phyloP scores from a whole-genome alignment of 345 rosid genomes.

The Lumnitzera littorea region DNA sequence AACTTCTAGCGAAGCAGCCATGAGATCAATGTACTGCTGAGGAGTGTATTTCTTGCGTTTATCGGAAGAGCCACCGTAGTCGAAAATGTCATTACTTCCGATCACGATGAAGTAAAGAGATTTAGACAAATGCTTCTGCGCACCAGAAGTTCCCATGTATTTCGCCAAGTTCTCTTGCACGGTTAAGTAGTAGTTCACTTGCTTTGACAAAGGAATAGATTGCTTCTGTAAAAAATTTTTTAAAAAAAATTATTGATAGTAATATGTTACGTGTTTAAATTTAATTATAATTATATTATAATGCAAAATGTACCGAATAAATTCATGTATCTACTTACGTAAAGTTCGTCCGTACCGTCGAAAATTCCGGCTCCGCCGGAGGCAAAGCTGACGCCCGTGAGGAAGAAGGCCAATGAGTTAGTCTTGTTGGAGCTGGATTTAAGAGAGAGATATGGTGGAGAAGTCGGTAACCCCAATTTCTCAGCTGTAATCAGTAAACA shows the following conservation, averaged over 20 bases:
- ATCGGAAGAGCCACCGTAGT: slow-evolving; percentile 31
- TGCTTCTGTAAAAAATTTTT: slow-evolving; percentile 10
- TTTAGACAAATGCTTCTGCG: slow-evolving; percentile 29
- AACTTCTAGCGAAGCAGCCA: slow-evolving; percentile 40
- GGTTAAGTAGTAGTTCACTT: slow-evolving; percentile 36
- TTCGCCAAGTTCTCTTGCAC: slow-evolving; percentile 19
- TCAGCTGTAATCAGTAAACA: slow-evolving; percentile 23
- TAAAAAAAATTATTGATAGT: no score
- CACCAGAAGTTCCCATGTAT: slow-evolving; percentile 23
- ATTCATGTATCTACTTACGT: slow-evolving; percentile 31
- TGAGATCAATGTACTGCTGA: slow-evolving; percentile 28
- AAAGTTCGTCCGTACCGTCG: slow-evolving; percentile 29
- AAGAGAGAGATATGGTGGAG: slow-evolving; percentile 34
- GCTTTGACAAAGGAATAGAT: slow-evolving; percentile 36
- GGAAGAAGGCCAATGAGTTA: slow-evolving; percentile 11
- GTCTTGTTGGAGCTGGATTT: not conserved
- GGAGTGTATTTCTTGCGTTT: slow-evolving; percentile 26
- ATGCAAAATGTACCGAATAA: not conserved
- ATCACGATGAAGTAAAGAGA: slow-evolving; percentile 44
- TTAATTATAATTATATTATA: no score
- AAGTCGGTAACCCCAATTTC: slow-evolving; percentile 36
- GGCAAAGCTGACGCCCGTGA: slow-evolving; percentile 43
- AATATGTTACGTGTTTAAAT: no score
- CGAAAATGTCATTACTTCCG: slow-evolving; percentile 66
- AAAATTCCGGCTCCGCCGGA: slow-evolving; percentile 65